These are phyloP conservation scores for Gracilariopsis chorda DNA, from an alignment of 23 red algal species.

Conservation along the genomic window DNA sequence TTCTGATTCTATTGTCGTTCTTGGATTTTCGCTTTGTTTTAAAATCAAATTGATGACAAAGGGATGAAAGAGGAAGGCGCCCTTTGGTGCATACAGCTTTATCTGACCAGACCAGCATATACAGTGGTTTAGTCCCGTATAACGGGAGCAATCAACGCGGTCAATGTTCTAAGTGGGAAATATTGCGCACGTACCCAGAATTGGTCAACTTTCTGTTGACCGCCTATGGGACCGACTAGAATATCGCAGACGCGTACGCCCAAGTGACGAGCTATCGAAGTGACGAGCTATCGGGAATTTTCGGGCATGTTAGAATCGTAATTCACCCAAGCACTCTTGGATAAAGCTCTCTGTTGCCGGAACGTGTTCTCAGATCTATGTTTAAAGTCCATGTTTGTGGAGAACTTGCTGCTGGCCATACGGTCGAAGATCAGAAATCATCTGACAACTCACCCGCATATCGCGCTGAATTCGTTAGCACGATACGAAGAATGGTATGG, in stretches of 20 bases:
- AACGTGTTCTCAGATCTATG: not conserved
- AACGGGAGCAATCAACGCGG: too few species aligned
- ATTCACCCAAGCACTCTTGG: not conserved
- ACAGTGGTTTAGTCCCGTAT: too few species aligned
- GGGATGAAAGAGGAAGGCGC: too few species aligned
- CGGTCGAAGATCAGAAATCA: not conserved
- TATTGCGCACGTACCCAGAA: not conserved
- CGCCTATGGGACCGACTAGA: not conserved
- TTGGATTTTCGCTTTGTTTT: too few species aligned
- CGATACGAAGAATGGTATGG: not conserved
- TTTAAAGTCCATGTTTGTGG: not conserved
- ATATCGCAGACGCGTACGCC: not conserved
- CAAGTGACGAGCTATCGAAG: not conserved
- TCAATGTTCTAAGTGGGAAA: too few species aligned
- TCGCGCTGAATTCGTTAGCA: not conserved
- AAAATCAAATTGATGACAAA: too few species aligned
- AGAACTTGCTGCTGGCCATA: not conserved
- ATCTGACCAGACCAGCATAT: too few species aligned
- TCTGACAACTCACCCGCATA: not conserved
- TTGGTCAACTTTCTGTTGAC: not conserved
- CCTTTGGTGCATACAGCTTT: too few species aligned
- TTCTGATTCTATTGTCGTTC: too few species aligned
- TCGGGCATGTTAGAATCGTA: not conserved
- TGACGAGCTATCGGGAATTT: not conserved
- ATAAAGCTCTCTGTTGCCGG: not conserved